Conservation (phyloP, 306 rosid species). For the Quercus mongolica region DNA sequence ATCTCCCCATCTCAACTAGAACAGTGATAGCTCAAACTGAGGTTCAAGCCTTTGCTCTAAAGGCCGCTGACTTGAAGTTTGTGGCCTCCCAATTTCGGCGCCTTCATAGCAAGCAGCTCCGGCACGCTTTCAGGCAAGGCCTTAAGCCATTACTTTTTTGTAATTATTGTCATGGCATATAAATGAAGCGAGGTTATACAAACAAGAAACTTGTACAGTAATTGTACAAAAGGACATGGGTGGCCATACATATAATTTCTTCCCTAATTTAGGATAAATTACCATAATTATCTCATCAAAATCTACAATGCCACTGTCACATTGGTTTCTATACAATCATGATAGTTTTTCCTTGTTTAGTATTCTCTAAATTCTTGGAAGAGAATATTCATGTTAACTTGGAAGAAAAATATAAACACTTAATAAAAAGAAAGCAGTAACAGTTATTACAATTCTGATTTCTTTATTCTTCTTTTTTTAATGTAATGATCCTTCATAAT, state of each 20-base stretch:
- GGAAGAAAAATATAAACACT: no score
- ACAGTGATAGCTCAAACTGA: constrained; percentile 71
- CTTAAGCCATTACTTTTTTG: constrained; percentile 9
- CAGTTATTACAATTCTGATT: background rate
- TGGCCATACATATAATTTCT: no score
- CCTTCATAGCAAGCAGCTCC: constrained; percentile 65
- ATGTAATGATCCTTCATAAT: background rate
- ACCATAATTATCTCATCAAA: no score
- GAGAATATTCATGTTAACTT: no score
- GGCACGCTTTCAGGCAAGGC: constrained; percentile 67
- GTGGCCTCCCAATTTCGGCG: constrained; percentile 72
- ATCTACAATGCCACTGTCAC: no score
- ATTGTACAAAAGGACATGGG: background rate
- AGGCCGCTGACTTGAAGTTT: constrained; percentile 62
- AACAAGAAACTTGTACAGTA: background rate
- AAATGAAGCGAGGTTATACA: background rate
- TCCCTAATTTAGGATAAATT: no score
- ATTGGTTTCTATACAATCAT: no score
- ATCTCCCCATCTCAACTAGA: constrained; percentile 72
- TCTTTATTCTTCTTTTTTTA: background rate
- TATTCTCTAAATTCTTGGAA: no score
- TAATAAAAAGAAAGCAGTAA: background rate
- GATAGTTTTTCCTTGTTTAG: no score
- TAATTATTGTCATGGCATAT: background rate
- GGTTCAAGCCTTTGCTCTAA: constrained; percentile 86